These are phyloP conservation scores for Colletotrichum sp. DNA, from an alignment of 2,329 filamentous ascomycete genomes.

Conservation along the genomic window DNA sequence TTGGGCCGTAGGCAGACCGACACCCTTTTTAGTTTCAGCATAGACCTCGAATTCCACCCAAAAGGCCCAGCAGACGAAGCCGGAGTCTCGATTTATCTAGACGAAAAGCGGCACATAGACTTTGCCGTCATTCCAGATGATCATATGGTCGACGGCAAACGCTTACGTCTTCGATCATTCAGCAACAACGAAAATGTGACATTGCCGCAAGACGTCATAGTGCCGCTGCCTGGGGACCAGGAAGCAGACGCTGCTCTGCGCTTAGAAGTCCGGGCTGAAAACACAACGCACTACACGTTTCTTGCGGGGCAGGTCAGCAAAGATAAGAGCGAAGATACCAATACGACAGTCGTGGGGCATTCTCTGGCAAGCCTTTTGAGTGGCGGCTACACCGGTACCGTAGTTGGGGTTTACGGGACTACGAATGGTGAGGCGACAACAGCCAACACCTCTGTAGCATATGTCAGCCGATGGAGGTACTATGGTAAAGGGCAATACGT, in stretches of 20 bases:
- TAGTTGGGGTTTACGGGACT: background rate
- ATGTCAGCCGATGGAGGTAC: background rate
- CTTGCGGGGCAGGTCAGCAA: background rate
- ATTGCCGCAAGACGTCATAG: background rate
- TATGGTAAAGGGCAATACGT: background rate
- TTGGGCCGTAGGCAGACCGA: background rate
- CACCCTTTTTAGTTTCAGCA: background rate
- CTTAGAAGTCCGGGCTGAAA: background rate
- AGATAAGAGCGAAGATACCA: background rate
- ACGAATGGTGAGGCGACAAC: background rate
- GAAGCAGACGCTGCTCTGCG: background rate
- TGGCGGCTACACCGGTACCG: background rate
- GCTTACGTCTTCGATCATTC: background rate
- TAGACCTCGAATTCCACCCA: background rate
- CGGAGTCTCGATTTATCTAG: background rate
- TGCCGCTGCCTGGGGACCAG: background rate
- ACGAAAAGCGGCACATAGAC: background rate
- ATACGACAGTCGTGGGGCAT: background rate
- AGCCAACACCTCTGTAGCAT: background rate
- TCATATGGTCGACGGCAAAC: accelerated
- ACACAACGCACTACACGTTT: background rate
- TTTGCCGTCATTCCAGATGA: accelerated
- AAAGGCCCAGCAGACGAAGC: background rate
- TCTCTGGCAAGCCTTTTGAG: background rate
- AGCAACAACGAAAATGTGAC: background rate